Evolutionary conservation across 805 yeast species (phyloP).

Genomic region (Lipomyces starkeyi): DNA sequence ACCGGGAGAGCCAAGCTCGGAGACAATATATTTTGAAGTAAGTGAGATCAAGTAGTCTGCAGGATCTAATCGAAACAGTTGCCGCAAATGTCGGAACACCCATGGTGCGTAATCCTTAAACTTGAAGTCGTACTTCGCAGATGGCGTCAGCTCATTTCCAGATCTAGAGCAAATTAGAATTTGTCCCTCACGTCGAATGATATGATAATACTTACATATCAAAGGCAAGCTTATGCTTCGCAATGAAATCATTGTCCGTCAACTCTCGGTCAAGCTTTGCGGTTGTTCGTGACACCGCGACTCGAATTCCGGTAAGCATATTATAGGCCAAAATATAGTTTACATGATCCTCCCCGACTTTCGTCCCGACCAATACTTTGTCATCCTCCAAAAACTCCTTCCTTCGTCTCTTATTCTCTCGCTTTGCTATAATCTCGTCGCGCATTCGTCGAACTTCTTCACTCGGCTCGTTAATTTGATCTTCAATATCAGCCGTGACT

Average conservation of each 20-base stretch:
- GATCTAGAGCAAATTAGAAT: slow-evolving; percentile 23
- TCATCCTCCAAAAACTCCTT: slow-evolving; percentile 45
- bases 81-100: slow-evolving; percentile 85
- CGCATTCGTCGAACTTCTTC: slow-evolving; percentile 43
- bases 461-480: slow-evolving; percentile 1
- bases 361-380: slow-evolving; percentile 72
- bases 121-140: slow-evolving; percentile 92
- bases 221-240: slow-evolving; percentile 81
- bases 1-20: slow-evolving; percentile 94
- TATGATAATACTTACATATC: slow-evolving; percentile 57
- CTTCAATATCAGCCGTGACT: slow-evolving; percentile 2
- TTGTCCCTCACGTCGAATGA: neutral
- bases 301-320: slow-evolving; percentile 96
- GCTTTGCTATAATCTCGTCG: slow-evolving; percentile 44
- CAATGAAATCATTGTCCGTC: slow-evolving; percentile 69
- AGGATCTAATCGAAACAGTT: slow-evolving; percentile 85
- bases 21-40: slow-evolving; percentile 89
- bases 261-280: slow-evolving; percentile 82
- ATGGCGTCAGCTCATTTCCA: slow-evolving; percentile 89
- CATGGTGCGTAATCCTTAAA: slow-evolving; percentile 96
- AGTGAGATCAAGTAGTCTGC: slow-evolving; percentile 93
- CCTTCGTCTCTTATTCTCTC: slow-evolving; percentile 42
- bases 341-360: slow-evolving; percentile 89
- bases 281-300: slow-evolving; percentile 84
- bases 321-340: slow-evolving; percentile 94